Conservation (phyloP, 495 filamentous ascomycete species). For the Aspergillus indologenus region DNA sequence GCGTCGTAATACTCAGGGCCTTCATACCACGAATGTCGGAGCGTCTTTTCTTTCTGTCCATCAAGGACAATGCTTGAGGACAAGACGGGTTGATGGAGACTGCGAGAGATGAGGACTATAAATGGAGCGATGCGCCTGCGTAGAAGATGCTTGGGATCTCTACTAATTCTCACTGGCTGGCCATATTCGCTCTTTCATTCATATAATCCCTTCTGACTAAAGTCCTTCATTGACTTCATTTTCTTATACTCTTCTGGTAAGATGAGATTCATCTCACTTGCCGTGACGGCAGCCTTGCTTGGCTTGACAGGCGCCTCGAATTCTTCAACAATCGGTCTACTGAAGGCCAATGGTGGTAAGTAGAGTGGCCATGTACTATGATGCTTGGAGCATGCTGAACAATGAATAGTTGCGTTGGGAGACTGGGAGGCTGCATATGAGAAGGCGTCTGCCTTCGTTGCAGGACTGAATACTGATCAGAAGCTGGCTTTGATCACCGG, state of each 20-base stretch:
- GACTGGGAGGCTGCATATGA: constrained; percentile 69
- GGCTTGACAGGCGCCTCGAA: not conserved
- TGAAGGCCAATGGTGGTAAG: constrained; percentile 21
- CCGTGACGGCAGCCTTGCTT: not conserved
- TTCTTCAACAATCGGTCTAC: constrained; percentile 42
- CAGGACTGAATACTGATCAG: constrained; percentile 71
- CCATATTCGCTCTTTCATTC: not conserved
- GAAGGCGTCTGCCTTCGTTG: constrained; percentile 70
- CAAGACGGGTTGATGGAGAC: not conserved
- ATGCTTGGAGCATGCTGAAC: not conserved
- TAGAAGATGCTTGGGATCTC: not conserved
- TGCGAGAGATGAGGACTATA: not conserved
- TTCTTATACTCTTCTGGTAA: not conserved
- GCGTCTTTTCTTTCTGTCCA: not conserved
- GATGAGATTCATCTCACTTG: not conserved
- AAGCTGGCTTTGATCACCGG: constrained; percentile 88
- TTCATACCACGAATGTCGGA: not conserved
- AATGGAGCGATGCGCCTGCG: not conserved
- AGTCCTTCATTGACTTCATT: not conserved
- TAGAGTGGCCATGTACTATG: not conserved
- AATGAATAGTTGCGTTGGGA: constrained; percentile 33
- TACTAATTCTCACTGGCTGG: not conserved
- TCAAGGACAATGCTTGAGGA: not conserved
- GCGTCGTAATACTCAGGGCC: not conserved
- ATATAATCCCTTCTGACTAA: not conserved